Conservation (phyloP, 306 rosid genomes). For the Alnus rubra region DNA sequence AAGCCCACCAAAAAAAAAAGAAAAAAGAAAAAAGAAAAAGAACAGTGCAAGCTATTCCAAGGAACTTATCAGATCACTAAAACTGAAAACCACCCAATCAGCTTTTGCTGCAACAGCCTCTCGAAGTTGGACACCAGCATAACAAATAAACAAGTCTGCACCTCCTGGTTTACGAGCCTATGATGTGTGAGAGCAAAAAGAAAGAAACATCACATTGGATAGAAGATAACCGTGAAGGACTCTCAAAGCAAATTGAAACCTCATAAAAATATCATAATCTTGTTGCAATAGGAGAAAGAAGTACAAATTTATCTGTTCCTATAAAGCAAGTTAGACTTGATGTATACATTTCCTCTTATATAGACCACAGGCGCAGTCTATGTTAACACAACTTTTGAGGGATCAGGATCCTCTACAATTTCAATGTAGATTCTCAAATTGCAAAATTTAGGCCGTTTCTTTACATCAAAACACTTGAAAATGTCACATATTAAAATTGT, state of each 20-base stretch:
- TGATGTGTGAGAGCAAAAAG: conserved; percentile 6
- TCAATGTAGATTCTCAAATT: too few species aligned
- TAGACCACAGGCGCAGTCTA: not conserved
- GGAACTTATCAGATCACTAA: conserved; percentile 57
- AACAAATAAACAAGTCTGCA: conserved; percentile 86
- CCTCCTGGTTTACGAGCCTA: conserved; percentile 91
- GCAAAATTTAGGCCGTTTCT: too few species aligned
- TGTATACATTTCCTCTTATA: not conserved
- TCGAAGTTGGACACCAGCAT: conserved; percentile 84
- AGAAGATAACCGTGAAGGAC: not conserved
- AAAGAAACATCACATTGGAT: not conserved
- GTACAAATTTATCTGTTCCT: not conserved
- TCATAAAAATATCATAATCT: not conserved
- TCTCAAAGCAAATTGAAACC: too few species aligned
- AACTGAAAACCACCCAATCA: conserved; percentile 76
- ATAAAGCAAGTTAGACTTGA: not conserved
- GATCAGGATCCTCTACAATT: too few species aligned
- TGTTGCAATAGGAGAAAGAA: not conserved
- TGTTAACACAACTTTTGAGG: not conserved
- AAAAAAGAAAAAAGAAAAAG: not conserved
- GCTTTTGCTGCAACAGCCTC: conserved; percentile 82
- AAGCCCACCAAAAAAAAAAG: not conserved
- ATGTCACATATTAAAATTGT: too few species aligned
- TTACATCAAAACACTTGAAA: too few species aligned
- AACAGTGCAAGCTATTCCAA: conserved; percentile 22